A percentile compares a stretch with the other conserved stretches of the same genome.
These are phyloP conservation scores for Beauveria brongniartii DNA, from an alignment of 2,329 filamentous ascomycete genomes.

Conservation along the genomic window DNA sequence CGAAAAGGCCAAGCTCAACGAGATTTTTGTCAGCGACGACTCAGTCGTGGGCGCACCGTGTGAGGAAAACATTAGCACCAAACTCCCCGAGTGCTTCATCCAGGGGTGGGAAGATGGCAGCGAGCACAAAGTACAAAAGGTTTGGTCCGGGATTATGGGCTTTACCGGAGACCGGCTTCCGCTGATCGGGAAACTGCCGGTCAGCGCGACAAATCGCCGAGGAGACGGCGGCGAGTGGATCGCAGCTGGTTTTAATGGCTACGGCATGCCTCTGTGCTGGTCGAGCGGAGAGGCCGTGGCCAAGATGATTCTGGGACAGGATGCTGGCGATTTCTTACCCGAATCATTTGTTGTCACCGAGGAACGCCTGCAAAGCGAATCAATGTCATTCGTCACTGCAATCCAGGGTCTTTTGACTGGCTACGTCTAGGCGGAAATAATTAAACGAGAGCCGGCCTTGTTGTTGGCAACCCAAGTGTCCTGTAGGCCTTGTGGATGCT, in stretches of 20 bases:
- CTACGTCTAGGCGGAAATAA: not conserved
- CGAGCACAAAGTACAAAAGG: constrained; percentile 21
- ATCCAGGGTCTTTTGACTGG: not conserved
- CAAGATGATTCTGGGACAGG: constrained; percentile 18
- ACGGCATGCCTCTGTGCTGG: constrained; percentile 45
- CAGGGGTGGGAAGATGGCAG: constrained; percentile 19
- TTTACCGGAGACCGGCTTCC: constrained; percentile 37
- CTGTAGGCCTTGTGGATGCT: no score
- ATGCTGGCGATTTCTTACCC: constrained; percentile 16
- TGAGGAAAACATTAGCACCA: constrained; percentile 24
- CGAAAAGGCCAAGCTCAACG: constrained; percentile 29
- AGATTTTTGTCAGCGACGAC: constrained; percentile 38
- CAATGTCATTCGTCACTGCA: not conserved
- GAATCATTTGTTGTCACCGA: constrained; percentile 15
- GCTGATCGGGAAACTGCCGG: constrained; percentile 36
- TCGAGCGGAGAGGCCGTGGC: constrained; percentile 33
- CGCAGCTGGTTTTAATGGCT: constrained; percentile 38
- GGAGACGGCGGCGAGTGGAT: constrained; percentile 36
- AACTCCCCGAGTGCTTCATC: constrained; percentile 29
- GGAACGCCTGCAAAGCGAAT: constrained; percentile 6
- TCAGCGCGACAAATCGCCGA: constrained; percentile 14
- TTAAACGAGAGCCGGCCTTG: not conserved
- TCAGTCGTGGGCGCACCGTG: constrained; percentile 26
- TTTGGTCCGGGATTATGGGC: constrained; percentile 41
- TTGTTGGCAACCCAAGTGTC: not conserved